phyloP scores from a whole-genome alignment of 176 grass and related monocot genomes.

The Oryza australiensis region DNA sequence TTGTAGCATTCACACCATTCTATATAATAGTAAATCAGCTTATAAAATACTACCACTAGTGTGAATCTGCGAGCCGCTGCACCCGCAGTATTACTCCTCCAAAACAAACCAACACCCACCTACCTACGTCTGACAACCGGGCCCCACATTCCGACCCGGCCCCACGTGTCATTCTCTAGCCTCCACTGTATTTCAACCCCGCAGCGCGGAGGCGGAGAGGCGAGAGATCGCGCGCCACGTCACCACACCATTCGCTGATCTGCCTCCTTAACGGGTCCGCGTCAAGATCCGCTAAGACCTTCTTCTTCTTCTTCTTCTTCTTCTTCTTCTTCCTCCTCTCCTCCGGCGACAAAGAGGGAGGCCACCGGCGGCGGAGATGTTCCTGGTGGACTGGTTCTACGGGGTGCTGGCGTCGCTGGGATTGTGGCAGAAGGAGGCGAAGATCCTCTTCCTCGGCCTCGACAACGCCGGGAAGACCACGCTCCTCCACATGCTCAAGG shows the following conservation, averaged over 20 bases:
- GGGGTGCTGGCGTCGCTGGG: conserved; percentile 68
- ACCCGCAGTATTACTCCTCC: not conserved
- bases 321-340: not conserved
- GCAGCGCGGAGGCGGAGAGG: not conserved
- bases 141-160: fast-evolving
- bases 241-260: not conserved
- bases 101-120: conserved; percentile 1
- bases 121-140: not conserved
- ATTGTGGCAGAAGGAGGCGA: conserved; percentile 78
- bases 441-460: conserved; percentile 81
- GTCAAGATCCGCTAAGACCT: conserved; percentile 20
- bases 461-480: conserved; percentile 83
- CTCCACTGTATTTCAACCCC: not conserved
- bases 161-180: not conserved
- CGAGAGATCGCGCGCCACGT: conserved; percentile 26
- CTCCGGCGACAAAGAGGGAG: not conserved
- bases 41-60: too few species aligned
- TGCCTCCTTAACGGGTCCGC: conserved; percentile 13
- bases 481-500: conserved; percentile 79
- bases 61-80: not conserved
- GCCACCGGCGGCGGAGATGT: conserved; percentile 51
- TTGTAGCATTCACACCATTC: too few species aligned
- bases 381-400: conserved; percentile 78
- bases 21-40: too few species aligned
- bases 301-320: not conserved